phyloP scores from a whole-genome alignment of 805 yeast species.

The Monosporozyma yasuniensis region DNA sequence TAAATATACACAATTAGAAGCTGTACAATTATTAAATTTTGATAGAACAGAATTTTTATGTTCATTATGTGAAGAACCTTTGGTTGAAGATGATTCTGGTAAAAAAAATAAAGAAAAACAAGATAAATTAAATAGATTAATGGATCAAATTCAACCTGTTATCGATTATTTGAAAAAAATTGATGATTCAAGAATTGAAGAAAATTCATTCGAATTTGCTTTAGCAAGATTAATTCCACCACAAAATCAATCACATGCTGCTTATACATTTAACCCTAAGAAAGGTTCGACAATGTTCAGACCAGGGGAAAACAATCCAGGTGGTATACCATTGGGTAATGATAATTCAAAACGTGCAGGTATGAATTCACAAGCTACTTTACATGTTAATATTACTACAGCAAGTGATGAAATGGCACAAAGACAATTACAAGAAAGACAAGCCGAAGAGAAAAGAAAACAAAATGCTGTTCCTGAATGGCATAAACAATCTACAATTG shows the following conservation, averaged over 20 bases:
- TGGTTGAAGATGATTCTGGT: slow-evolving; percentile 83
- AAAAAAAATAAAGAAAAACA: slow-evolving; percentile 75
- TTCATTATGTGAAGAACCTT: slow-evolving; percentile 66
- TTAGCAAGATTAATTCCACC: slow-evolving; percentile 80
- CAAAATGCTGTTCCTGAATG: slow-evolving; percentile 96
- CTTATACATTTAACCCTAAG: slow-evolving; percentile 54
- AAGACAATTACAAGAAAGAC: slow-evolving; percentile 55
- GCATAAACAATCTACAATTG: slow-evolving; percentile 90
- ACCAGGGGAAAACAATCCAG: slow-evolving; percentile 24
- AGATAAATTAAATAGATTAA: slow-evolving; percentile 68
- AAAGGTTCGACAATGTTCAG: slow-evolving; percentile 38
- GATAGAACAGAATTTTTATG: slow-evolving; percentile 78
- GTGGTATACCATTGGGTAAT: slow-evolving; percentile 31
- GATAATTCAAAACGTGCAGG: slow-evolving; percentile 42
- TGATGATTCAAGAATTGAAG: slow-evolving; percentile 71
- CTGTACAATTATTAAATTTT: slow-evolving; percentile 68
- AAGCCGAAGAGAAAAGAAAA: slow-evolving; percentile 62
- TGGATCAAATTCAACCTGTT: slow-evolving; percentile 85
- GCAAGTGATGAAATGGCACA: slow-evolving; percentile 74
- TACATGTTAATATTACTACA: slow-evolving; percentile 79
- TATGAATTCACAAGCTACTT: slow-evolving; percentile 67
- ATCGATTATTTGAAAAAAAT: slow-evolving; percentile 75
- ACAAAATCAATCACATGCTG: slow-evolving; percentile 55
- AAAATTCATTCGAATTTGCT: slow-evolving; percentile 82
- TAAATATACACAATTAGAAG: slow-evolving; percentile 79